Evolutionary conservation across 1,284 basidiomycete genomes (phyloP).

Genomic region (Apiotrichum gamsii): DNA sequence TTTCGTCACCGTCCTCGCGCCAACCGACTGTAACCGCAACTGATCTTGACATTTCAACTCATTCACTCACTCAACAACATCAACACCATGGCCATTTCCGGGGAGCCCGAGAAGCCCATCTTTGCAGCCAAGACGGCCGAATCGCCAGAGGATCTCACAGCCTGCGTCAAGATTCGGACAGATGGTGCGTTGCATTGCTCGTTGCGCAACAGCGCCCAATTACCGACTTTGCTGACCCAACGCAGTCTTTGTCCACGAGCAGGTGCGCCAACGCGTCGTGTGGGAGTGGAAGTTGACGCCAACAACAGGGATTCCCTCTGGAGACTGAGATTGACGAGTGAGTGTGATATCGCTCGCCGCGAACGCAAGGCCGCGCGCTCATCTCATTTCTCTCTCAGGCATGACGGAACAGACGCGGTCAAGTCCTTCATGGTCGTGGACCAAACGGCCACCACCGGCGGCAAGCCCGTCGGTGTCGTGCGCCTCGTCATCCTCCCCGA

Average conservation of each 20-base stretch:
- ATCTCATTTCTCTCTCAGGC: not conserved
- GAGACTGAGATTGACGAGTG: too few species aligned
- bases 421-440: conserved; percentile 10
- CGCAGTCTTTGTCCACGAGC: conserved; percentile 43
- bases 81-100: too few species aligned
- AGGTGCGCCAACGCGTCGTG: conserved; percentile 28
- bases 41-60: too few species aligned
- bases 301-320: not conserved
- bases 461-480: conserved; percentile 39
- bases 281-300: too few species aligned
- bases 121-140: conserved; percentile 27
- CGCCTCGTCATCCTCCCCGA: conserved; percentile 28
- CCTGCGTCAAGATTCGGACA: conserved; percentile 40
- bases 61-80: not conserved
- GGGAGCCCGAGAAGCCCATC: too few species aligned
- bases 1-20: too few species aligned
- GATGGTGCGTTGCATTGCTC: conserved; percentile 39
- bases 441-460: not conserved
- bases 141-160: conserved; percentile 34
- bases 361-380: too few species aligned
- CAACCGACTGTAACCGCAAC: too few species aligned
- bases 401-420: conserved; percentile 8
- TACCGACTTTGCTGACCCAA: conserved; percentile 3
- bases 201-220: too few species aligned
- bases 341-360: too few species aligned